Conservation (phyloP, 805 yeast genomes). For the Candida sakaeoensis region DNA sequence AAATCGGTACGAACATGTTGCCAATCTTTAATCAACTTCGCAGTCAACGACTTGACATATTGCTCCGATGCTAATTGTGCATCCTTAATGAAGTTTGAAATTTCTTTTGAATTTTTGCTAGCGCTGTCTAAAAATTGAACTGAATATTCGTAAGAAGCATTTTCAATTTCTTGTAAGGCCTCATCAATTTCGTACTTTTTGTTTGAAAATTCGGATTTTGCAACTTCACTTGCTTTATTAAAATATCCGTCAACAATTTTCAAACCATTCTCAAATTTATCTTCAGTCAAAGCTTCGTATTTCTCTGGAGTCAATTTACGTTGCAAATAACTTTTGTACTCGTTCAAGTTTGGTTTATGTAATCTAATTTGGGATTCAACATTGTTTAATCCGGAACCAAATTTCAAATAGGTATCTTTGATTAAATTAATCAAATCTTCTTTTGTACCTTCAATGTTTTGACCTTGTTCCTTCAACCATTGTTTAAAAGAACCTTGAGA, state of each 20-base stretch:
- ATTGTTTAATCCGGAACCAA: conserved; percentile 8
- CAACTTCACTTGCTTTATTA: conserved; percentile 16
- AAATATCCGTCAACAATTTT: conserved; percentile 18
- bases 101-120: conserved; percentile 7
- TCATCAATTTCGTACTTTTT: conserved; percentile 14
- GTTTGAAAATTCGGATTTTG: conserved; percentile 11
- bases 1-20: conserved; percentile 5
- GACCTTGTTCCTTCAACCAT: conserved; percentile 37
- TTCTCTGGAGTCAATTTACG: conserved; percentile 9
- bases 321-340: conserved; percentile 16
- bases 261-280: conserved; percentile 14
- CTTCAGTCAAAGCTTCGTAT: conserved; percentile 11
- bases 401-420: conserved; percentile 6
- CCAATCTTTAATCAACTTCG: conserved; percentile 10
- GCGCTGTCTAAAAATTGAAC: conserved; percentile 10
- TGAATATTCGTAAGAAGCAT: conserved; percentile 18
- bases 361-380: conserved; percentile 17
- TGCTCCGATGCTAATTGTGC: conserved; percentile 14
- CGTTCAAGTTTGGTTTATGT: conserved; percentile 17
- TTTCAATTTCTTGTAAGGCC: conserved; percentile 15
- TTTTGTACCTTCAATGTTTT: conserved; percentile 20
- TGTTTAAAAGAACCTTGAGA: conserved; percentile 33
- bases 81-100: conserved; percentile 11
- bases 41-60: conserved; percentile 11
- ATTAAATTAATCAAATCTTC: conserved; percentile 18